Evolutionary conservation across 495 filamentous ascomycete genomes (phyloP).

Genomic region (Penicillium argentinense): DNA sequence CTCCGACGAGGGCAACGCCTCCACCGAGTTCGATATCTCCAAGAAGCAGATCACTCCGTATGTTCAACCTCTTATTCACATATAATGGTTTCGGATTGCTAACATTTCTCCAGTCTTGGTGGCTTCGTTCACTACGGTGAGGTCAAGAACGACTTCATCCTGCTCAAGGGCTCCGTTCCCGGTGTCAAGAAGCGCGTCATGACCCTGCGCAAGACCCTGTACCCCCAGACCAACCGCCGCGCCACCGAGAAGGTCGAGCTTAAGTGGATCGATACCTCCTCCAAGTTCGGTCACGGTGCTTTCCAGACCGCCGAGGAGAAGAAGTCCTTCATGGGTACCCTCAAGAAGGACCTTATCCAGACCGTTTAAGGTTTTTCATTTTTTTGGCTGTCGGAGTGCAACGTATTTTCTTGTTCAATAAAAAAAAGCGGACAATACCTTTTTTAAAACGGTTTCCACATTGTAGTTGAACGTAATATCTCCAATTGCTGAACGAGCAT

Average conservation of each 20-base stretch:
- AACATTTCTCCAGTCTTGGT: conserved; percentile 70
- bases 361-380: conserved; percentile 65
- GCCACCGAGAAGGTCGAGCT: conserved; percentile 98
- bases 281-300: conserved; percentile 99
- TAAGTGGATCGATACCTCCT: conserved; percentile 99
- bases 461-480: too few relatives aligned
- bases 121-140: conserved; percentile 99
- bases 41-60: conserved; percentile 99
- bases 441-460: too few relatives aligned
- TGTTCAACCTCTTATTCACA: conserved; percentile 42
- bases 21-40: conserved; percentile 93
- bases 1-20: conserved; percentile 81
- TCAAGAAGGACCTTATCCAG: conserved; percentile 95
- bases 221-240: conserved; percentile 90
- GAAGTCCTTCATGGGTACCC: conserved; percentile 92
- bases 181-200: conserved; percentile 99
- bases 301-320: conserved; percentile 99
- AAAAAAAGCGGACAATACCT: conserved; percentile 48
- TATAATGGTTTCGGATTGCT: conserved; percentile 17
- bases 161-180: conserved; percentile 95
- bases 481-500: too few relatives aligned
- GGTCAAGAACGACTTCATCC: conserved; percentile 98
- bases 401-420: conserved; percentile 49
- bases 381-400: conserved; percentile 39
- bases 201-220: conserved; percentile 99